phyloP scores from a whole-genome alignment of 2,329 filamentous ascomycete species.

The Aspergillus arachidicola region DNA sequence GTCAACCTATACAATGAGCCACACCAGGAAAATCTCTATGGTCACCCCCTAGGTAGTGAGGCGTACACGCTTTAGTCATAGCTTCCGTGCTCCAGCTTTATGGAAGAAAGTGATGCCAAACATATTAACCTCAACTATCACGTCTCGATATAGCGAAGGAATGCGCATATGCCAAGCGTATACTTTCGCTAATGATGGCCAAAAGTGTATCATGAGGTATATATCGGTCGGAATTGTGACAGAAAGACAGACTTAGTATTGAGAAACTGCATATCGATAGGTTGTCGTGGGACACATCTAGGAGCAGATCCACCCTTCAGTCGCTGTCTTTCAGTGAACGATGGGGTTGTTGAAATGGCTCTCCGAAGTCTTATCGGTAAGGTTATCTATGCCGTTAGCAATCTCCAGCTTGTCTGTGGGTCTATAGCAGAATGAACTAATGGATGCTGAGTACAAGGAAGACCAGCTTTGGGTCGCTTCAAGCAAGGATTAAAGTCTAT shows the following conservation, averaged over 20 bases:
- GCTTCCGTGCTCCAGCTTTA: not conserved
- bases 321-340: not conserved
- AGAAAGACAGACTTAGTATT: too few relatives aligned
- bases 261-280: not conserved
- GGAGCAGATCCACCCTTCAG: not conserved
- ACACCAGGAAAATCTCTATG: too few relatives aligned
- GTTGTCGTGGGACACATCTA: not conserved
- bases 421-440: not conserved
- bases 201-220: not conserved
- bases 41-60: too few relatives aligned
- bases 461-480: not conserved
- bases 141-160: not conserved
- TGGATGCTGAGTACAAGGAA: not conserved
- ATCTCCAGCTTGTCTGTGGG: not conserved
- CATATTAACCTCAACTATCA: not conserved
- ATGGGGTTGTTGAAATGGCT: not conserved
- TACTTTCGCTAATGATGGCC: not conserved
- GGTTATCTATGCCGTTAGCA: not conserved
- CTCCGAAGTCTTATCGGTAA: not conserved
- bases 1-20: too few relatives aligned
- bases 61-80: not conserved
- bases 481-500: not conserved
- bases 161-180: not conserved
- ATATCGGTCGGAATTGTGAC: not conserved
- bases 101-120: not conserved